A percentile compares a stretch with the other conserved stretches of the same genome.
Evolutionary conservation across 1,284 basidiomycete genomes (phyloP).

Genomic region (Uromyces viciae-fabae): DNA sequence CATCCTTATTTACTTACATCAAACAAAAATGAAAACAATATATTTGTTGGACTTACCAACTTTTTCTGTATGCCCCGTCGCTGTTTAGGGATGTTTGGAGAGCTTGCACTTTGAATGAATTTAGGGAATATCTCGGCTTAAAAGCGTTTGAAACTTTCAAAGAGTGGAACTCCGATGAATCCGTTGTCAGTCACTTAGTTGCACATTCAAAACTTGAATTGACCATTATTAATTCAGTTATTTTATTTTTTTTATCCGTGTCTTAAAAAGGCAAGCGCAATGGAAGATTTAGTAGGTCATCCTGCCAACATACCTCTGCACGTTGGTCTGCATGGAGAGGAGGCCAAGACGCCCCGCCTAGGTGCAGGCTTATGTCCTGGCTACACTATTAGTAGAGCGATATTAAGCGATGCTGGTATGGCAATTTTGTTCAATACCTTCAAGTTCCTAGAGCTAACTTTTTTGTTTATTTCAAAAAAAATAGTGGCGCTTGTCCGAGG

Average conservation of each 20-base stretch:
- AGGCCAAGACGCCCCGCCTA: slow-evolving; percentile 26
- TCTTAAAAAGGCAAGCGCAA: slow-evolving; percentile 19
- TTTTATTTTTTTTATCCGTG: neutral
- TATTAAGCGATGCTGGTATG: slow-evolving; percentile 43
- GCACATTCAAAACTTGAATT: neutral
- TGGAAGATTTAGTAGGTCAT: slow-evolving; percentile 42
- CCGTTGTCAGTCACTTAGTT: neutral
- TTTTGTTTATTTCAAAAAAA: too few species aligned
- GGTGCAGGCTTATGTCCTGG: slow-evolving; percentile 41
- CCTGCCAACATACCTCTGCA: slow-evolving; percentile 43
- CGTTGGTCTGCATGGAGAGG: slow-evolving; percentile 42
- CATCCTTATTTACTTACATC: neutral
- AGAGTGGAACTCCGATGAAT: slow-evolving; percentile 41
- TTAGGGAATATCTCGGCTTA: slow-evolving; percentile 31
- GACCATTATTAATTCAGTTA: neutral
- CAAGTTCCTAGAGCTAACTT: neutral
- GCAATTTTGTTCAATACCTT: neutral
- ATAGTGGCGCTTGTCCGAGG: slow-evolving; percentile 39
- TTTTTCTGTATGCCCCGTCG: neutral
- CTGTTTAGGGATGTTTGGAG: slow-evolving; percentile 39
- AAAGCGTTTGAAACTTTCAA: slow-evolving; percentile 34
- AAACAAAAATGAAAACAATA: too few species aligned
- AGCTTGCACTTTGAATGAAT: slow-evolving; percentile 38
- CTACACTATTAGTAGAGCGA: slow-evolving; percentile 40
- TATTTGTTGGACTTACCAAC: neutral